These are phyloP conservation scores for Dendrobium nobile DNA, from an alignment of 106 monocot species.

Conservation along the genomic window DNA sequence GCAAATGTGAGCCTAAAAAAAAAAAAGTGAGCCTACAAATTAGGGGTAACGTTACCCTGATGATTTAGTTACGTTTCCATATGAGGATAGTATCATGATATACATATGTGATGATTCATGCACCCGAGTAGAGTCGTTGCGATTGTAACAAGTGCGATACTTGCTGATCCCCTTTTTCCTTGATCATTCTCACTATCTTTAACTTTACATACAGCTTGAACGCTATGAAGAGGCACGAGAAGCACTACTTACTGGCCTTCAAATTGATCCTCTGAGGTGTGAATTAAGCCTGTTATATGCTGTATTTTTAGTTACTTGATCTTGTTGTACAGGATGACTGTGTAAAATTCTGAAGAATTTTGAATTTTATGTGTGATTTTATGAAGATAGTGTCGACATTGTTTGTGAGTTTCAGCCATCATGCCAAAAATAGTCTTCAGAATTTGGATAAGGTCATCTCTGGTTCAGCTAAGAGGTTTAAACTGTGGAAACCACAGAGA, in stretches of 20 bases:
- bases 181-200: not conserved
- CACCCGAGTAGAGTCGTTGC: not conserved
- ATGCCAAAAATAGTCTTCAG: slow-evolving; percentile 44
- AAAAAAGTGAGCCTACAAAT: too few species aligned
- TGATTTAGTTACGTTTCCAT: not conserved
- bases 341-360: not conserved
- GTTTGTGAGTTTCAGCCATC: slow-evolving; percentile 37
- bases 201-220: slow-evolving; percentile 50
- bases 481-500: slow-evolving; percentile 41
- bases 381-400: slow-evolving; percentile 8
- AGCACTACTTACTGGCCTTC: slow-evolving; percentile 73
- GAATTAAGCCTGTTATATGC: not conserved
- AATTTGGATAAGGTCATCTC: slow-evolving; percentile 47
- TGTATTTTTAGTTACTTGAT: not conserved
- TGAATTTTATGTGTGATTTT: not conserved
- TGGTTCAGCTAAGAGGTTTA: slow-evolving; percentile 30
- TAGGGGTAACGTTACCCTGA: too few species aligned
- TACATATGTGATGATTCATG: not conserved
- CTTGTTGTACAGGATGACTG: not conserved
- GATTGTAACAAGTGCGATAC: not conserved
- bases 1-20: too few species aligned
- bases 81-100: not conserved
- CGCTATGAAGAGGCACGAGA: slow-evolving; percentile 80
- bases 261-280: slow-evolving; percentile 86
- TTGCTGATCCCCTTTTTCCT: not conserved